Evolutionary conservation across 108 stramenopile species (phyloP), one percentile per base, ranked within the genome.

Genomic region (Stephanodiscus minutulus): DNA sequence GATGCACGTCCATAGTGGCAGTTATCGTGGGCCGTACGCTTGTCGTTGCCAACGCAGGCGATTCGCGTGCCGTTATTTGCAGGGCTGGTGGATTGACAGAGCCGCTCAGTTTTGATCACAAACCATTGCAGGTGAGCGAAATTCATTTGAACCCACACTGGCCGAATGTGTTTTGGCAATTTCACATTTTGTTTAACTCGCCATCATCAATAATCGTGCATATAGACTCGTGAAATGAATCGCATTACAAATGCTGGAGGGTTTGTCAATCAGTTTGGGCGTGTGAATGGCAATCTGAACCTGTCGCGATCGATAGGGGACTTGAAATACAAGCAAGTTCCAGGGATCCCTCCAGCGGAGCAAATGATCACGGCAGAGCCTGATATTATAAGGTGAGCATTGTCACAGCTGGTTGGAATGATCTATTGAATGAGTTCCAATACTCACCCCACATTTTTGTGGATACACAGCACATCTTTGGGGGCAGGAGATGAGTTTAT

Each of bases 281-380:
- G 97, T 49, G 93, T 99, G 39, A 97, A 98, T 77, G 97, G 98
- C 21, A 95, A 97, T 72, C 76, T 99, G 37, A 98, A 97, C 43
- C 75, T 99, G 24, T 93, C 95, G 2, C 87, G 98, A 15, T 89
- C 95, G 21, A 97, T 98, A 72, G 98, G 98, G 24, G 98, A 99
- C 79, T 66, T 98, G 52, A 97, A 97, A 73, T 97, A 98, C 86
- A 98, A 97, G 58, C 93, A 95, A 75, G 88, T 91, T 59, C 88
- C 90, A 8, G 86, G 83, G 3, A 85, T 91, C 29, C 52, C 75
- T 0, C 87, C 89, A 9, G 64, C 84, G 12, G 87, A 87, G 18
- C 94, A 97, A 83, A 95, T 96, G 82, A 94, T 95, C 54, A 92
- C 92, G 1, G 88, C 94, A 15, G 92, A 91, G 75, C 98, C 97